A percentile compares a stretch with the other conserved stretches of the same genome.
These are phyloP conservation scores for Gossypium bickii DNA, from an alignment of 345 rosid genomes.

Conservation along the genomic window DNA sequence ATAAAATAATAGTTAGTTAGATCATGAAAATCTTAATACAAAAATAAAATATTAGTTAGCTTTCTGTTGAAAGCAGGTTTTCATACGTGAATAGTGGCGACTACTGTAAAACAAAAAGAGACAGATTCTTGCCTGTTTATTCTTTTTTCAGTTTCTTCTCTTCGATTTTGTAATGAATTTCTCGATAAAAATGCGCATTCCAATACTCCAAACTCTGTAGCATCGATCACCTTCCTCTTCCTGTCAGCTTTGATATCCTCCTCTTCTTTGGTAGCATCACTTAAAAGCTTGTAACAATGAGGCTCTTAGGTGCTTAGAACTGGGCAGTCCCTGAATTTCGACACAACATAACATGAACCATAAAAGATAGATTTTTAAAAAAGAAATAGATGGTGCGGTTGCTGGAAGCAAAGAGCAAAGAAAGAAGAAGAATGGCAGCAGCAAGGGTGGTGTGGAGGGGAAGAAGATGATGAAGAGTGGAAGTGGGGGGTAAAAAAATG, in stretches of 20 bases:
- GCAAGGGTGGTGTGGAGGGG: too few species aligned
- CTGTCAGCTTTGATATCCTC: neutral
- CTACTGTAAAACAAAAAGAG: too few species aligned
- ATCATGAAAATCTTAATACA: too few species aligned
- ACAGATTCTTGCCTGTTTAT: constrained; percentile 29
- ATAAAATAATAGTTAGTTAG: too few species aligned
- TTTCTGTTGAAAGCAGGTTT: neutral
- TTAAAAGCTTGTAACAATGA: constrained; percentile 14
- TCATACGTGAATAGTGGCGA: neutral
- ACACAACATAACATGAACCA: too few species aligned
- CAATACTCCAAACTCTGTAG: constrained; percentile 27
- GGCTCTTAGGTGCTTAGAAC: constrained; percentile 17
- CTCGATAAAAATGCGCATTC: constrained; percentile 36
- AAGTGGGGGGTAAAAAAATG: too few species aligned
- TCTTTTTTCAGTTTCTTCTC: constrained; percentile 34
- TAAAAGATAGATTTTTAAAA: too few species aligned
- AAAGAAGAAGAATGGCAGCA: too few species aligned
- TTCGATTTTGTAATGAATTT: constrained; percentile 32
- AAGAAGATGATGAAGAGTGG: too few species aligned
- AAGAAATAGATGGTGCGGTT: too few species aligned
- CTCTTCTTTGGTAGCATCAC: neutral
- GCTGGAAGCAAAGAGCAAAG: too few species aligned
- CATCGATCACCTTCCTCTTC: constrained; percentile 28
- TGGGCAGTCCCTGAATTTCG: constrained; percentile 38
- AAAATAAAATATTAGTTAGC: too few species aligned